A percentile compares a stretch with the other conserved stretches of the same genome.
These are phyloP conservation scores for Lachancea lanzarotensis DNA, from an alignment of 805 yeast genomes.

Conservation along the genomic window DNA sequence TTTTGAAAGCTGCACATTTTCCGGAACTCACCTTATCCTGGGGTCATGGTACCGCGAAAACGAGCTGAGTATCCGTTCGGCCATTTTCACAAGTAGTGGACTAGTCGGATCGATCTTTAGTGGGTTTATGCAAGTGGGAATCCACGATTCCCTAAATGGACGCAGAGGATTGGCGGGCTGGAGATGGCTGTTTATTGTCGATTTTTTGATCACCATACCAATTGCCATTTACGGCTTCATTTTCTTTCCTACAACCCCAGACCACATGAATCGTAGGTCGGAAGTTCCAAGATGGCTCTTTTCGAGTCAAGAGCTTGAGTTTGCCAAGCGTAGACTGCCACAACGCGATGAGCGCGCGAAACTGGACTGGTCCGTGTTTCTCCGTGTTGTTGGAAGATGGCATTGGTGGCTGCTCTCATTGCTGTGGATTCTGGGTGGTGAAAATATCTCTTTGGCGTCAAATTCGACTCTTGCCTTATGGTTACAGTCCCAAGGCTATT, in stretches of 20 bases:
- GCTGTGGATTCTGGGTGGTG: conserved; percentile 44
- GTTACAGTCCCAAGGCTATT: conserved; percentile 34
- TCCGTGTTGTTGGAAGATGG: conserved; percentile 43
- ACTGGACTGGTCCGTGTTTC: conserved; percentile 33
- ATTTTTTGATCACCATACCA: conserved; percentile 48
- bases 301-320: conserved; percentile 32
- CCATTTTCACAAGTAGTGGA: conserved; percentile 48
- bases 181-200: conserved; percentile 58
- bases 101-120: conserved; percentile 44
- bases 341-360: conserved; percentile 30
- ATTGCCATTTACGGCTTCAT: conserved; percentile 48
- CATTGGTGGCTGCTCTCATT: conserved; percentile 45
- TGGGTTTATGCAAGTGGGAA: conserved; percentile 47
- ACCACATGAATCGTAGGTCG: conserved; percentile 30
- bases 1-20: conserved; percentile 48
- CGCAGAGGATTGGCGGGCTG: conserved; percentile 45
- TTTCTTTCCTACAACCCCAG: conserved; percentile 55
- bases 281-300: conserved; percentile 26
- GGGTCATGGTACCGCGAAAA: conserved; percentile 44
- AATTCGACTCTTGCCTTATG: conserved; percentile 40
- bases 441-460: conserved; percentile 38
- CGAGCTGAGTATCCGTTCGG: conserved; percentile 42
- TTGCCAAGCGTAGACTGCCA: conserved; percentile 37
- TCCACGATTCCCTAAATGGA: conserved; percentile 40
- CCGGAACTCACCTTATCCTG: conserved; percentile 44